Evolutionary conservation across 371 early-diverging fungal genomes (phyloP).

Genomic region (Circinella minor): DNA sequence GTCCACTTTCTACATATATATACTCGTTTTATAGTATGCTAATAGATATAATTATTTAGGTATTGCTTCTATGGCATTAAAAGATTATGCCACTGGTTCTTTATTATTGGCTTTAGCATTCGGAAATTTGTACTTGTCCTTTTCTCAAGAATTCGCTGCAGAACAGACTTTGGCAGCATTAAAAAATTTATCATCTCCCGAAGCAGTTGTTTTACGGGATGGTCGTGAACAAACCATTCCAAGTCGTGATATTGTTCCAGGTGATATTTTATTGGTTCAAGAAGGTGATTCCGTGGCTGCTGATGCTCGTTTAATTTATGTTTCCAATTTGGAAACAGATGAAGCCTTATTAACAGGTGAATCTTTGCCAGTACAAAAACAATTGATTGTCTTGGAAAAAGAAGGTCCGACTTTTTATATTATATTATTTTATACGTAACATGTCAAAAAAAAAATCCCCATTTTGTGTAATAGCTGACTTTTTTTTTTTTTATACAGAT

Average conservation of each 20-base stretch:
- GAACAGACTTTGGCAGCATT: conserved; percentile 90
- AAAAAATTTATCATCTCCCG: conserved; percentile 75
- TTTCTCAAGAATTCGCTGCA: conserved; percentile 87
- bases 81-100: conserved; percentile 70
- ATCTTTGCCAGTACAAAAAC: conserved; percentile 70
- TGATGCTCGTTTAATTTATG: conserved; percentile 85
- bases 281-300: conserved; percentile 92
- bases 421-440: no score
- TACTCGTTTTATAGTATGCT: no score
- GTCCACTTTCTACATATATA: no score
- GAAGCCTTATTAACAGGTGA: conserved; percentile 90
- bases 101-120: conserved; percentile 79
- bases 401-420: background rate
- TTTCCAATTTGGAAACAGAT: conserved; percentile 85
- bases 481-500: conserved; percentile 16
- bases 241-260: conserved; percentile 83
- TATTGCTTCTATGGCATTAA: conserved; percentile 64
- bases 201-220: conserved; percentile 80
- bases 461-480: conserved; percentile 12
- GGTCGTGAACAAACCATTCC: conserved; percentile 73
- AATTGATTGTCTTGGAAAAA: background rate
- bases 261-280: conserved; percentile 87
- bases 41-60: background rate
- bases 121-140: conserved; percentile 81
- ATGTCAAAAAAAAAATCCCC: background rate